Evolutionary conservation across 495 filamentous ascomycete species (phyloP).

Genomic region (Hyaloscypha finlandica): DNA sequence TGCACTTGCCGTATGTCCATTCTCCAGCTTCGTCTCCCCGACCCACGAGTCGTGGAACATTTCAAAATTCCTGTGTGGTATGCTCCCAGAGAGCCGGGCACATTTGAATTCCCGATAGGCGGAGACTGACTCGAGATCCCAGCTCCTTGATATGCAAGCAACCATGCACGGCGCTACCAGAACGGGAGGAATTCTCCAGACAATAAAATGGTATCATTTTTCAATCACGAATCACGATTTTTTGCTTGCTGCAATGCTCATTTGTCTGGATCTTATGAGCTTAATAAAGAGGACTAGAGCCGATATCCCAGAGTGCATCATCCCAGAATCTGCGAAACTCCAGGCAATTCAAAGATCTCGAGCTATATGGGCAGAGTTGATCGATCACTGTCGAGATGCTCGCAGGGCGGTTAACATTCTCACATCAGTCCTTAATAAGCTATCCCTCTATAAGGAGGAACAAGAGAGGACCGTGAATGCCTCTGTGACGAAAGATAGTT

Average conservation of each 20-base stretch:
- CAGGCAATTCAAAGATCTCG: conserved; percentile 13
- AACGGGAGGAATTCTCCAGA: conserved; percentile 41
- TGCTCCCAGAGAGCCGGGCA: too few relatives aligned
- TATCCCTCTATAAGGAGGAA: conserved; percentile 9
- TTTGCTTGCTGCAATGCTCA: conserved; percentile 48
- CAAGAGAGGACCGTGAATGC: neutral
- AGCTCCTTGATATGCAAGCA: conserved; percentile 54
- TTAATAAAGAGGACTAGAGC: neutral
- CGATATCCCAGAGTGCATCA: neutral
- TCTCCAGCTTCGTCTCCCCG: too few relatives aligned
- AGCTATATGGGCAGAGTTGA: conserved; percentile 26
- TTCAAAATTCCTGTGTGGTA: too few relatives aligned
- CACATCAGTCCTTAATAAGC: conserved; percentile 14
- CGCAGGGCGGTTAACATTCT: conserved; percentile 24
- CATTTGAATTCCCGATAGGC: too few relatives aligned
- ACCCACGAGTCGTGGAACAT: too few relatives aligned
- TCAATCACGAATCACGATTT: conserved; percentile 50
- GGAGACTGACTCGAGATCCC: too few relatives aligned
- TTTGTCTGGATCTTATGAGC: conserved; percentile 39
- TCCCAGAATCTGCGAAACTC: conserved; percentile 15
- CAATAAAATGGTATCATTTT: conserved; percentile 46
- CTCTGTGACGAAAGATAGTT: neutral
- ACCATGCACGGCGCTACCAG: conserved; percentile 40
- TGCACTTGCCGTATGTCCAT: conserved; percentile 42
- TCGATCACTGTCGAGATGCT: conserved; percentile 26